These are phyloP conservation scores for Microstegium vimineum DNA, from an alignment of 176 grass and related monocot genomes.

Conservation along the genomic window DNA sequence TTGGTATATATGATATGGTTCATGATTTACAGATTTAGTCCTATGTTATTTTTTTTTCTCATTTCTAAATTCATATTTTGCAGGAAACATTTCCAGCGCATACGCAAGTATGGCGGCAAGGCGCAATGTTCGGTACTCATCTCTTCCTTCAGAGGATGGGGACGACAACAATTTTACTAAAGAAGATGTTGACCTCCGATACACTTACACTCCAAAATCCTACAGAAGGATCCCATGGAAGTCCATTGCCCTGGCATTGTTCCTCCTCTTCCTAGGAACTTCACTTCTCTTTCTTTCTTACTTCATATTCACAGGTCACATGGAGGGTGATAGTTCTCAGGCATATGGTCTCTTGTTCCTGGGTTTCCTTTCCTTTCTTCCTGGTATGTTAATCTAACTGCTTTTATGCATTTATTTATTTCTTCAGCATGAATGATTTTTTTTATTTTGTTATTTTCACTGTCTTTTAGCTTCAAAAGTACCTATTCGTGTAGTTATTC, in stretches of 20 bases:
- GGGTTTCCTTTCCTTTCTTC: constrained; percentile 88
- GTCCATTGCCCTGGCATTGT: constrained; percentile 81
- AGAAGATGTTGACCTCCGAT: constrained; percentile 64
- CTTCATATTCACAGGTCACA: constrained; percentile 85
- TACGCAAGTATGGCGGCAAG: constrained; percentile 45
- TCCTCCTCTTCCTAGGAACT: constrained; percentile 68
- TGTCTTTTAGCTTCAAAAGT: neutral
- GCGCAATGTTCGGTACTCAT: constrained; percentile 58
- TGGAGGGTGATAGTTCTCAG: constrained; percentile 82
- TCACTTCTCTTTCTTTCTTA: constrained; percentile 70
- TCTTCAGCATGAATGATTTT: neutral
- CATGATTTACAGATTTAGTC: neutral
- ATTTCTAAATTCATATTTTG: neutral
- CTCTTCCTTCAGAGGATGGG: constrained; percentile 49
- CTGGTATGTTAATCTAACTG: constrained; percentile 55
- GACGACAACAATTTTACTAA: constrained; percentile 1
- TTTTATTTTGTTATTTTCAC: neutral
- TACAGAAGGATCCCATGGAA: constrained; percentile 71
- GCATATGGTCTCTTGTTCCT: constrained; percentile 79
- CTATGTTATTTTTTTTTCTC: neutral
- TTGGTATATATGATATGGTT: neutral
- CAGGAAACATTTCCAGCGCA: neutral
- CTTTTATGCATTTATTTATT: neutral
- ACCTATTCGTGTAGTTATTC: neutral
- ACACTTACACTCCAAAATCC: constrained; percentile 72